phyloP scores from a whole-genome alignment of 2,329 filamentous ascomycete species.

The Aspergillus quadricinctus region DNA sequence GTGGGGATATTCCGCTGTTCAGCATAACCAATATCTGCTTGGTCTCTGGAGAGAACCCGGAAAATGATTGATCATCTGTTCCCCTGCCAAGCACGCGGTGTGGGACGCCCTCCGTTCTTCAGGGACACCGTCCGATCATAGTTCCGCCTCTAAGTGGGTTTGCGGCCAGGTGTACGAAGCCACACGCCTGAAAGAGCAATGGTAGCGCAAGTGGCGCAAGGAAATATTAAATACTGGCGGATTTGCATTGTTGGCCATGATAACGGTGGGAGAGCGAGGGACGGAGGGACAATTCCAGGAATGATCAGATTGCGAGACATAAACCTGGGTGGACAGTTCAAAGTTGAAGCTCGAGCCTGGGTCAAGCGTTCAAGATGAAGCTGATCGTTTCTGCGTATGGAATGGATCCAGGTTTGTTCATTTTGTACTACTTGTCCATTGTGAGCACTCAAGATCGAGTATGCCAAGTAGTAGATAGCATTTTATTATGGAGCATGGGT shows the following conservation, averaged over 20 bases:
- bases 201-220: background rate
- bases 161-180: background rate
- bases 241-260: background rate
- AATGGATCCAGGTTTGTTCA: background rate
- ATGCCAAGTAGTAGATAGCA: background rate
- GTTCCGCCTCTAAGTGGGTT: slow-evolving; percentile 15
- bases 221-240: background rate
- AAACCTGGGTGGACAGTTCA: background rate
- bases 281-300: background rate
- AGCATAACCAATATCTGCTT: background rate
- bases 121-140: slow-evolving; percentile 18
- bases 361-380: background rate
- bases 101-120: slow-evolving; percentile 20
- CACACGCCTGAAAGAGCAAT: background rate
- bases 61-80: slow-evolving; percentile 13
- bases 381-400: background rate
- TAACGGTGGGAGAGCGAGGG: background rate
- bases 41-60: slow-evolving; percentile 5
- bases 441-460: background rate
- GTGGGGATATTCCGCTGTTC: slow-evolving; percentile 4
- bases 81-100: slow-evolving; percentile 22
- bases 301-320: background rate
- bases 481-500: background rate
- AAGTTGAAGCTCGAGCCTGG: background rate
- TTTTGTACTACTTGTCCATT: background rate